Percentiles rank a stretch among this genome's conserved stretches.
phyloP scores from a whole-genome alignment of 2,329 filamentous ascomycete genomes.

The Orbilia quercus region DNA sequence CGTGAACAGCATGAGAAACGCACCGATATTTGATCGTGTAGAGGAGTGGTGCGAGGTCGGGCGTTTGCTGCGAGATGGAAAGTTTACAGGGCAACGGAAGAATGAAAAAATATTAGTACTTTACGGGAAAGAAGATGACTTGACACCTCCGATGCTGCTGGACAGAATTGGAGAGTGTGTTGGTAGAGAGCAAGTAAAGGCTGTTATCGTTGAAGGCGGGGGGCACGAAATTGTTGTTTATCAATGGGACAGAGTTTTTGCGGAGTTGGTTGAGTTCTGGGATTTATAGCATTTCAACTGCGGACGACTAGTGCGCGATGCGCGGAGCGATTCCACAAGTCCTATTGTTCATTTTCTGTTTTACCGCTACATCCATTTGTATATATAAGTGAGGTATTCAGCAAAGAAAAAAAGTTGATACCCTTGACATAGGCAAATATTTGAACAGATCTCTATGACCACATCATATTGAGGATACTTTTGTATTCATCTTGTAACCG shows the following conservation, averaged over 20 bases:
- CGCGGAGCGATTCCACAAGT: conserved; percentile 6
- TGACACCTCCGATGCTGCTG: conserved; percentile 66
- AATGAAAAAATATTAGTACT: conserved; percentile 72
- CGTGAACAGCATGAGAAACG: conserved; percentile 75
- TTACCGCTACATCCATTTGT: conserved; percentile 1
- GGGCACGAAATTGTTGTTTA: conserved; percentile 56
- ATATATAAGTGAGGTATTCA: conserved; percentile 1
- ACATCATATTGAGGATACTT: too few species aligned
- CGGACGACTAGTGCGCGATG: not conserved
- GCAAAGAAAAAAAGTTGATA: not conserved
- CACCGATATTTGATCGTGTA: conserved; percentile 75
- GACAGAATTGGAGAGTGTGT: conserved; percentile 57
- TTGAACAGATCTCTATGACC: too few species aligned
- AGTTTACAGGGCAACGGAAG: conserved; percentile 61
- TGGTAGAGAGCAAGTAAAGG: conserved; percentile 52
- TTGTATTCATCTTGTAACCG: too few species aligned
- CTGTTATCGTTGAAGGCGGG: conserved; percentile 45
- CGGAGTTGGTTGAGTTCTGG: conserved; percentile 40
- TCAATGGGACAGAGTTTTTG: conserved; percentile 42
- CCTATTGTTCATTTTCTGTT: not conserved
- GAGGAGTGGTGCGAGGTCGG: conserved; percentile 72
- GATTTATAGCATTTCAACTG: conserved; percentile 11
- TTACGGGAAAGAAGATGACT: conserved; percentile 73
- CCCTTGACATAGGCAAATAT: not conserved
- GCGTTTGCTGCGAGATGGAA: conserved; percentile 65